Conservation (phyloP, 2,329 filamentous ascomycete species). For the Neofusicoccum kwambonambiense region DNA sequence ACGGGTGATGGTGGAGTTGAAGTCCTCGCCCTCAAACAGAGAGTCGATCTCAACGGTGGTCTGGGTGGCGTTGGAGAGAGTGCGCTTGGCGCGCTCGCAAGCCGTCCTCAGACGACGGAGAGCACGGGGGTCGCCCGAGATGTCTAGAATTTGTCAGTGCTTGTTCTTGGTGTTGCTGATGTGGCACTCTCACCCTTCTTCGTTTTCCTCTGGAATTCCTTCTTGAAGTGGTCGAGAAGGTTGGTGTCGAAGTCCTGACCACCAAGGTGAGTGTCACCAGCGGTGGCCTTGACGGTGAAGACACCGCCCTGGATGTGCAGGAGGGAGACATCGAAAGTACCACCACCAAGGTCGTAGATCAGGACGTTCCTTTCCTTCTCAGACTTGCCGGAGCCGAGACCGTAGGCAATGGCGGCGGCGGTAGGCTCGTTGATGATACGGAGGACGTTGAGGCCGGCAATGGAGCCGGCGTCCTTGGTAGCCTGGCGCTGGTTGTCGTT, state of each 20-base stretch:
- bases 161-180: neutral
- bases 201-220: constrained; percentile 82
- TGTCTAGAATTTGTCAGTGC: constrained; percentile 25
- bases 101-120: constrained; percentile 94
- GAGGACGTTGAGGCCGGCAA: constrained; percentile 94
- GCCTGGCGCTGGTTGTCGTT: constrained; percentile 99
- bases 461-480: constrained; percentile 98
- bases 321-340: constrained; percentile 99
- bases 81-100: constrained; percentile 99
- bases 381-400: constrained; percentile 90
- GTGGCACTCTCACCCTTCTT: constrained; percentile 52
- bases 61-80: constrained; percentile 93
- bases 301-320: constrained; percentile 99
- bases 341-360: constrained; percentile 99
- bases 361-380: constrained; percentile 98
- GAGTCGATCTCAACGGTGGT: constrained; percentile 99
- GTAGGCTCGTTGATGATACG: constrained; percentile 99
- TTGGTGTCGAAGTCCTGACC: constrained; percentile 96
- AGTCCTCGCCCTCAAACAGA: constrained; percentile 96
- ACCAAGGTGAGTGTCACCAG: constrained; percentile 95
- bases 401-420: constrained; percentile 96
- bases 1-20: constrained; percentile 95
- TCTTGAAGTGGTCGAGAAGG: constrained; percentile 94
- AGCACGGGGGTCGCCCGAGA: constrained; percentile 82
- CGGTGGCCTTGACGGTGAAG: constrained; percentile 98